Conservation (phyloP, 805 yeast species). For the Metschnikowia dekortorum region DNA sequence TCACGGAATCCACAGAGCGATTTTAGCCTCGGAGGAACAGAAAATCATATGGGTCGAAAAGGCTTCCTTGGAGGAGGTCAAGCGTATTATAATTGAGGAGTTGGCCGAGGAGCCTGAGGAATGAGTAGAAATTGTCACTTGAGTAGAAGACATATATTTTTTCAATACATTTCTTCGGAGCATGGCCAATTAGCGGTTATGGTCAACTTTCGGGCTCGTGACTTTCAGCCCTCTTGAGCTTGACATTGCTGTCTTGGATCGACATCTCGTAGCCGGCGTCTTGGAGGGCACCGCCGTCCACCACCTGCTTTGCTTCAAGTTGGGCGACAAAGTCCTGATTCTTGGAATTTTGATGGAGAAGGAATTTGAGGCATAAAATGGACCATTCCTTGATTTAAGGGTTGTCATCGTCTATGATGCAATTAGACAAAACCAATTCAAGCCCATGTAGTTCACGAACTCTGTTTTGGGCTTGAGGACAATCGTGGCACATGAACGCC, state of each 20-base stretch:
- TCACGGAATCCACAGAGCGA: constrained; percentile 75
- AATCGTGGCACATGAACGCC: constrained; percentile 50
- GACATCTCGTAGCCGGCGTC: constrained; percentile 78
- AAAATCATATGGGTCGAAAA: constrained; percentile 67
- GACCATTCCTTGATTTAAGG: constrained; percentile 85
- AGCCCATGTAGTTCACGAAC: constrained; percentile 65
- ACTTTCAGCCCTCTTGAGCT: constrained; percentile 35
- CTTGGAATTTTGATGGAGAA: constrained; percentile 56
- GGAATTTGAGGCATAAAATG: constrained; percentile 68
- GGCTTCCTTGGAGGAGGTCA: constrained; percentile 71
- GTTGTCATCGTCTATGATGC: constrained; percentile 82
- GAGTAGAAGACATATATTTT: neutral
- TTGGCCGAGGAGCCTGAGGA: constrained; percentile 35
- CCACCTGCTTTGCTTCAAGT: constrained; percentile 70
- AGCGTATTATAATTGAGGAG: constrained; percentile 70
- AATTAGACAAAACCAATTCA: constrained; percentile 68
- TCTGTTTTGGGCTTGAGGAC: constrained; percentile 58
- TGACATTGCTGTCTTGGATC: constrained; percentile 65
- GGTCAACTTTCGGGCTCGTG: neutral
- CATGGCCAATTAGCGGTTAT: no score
- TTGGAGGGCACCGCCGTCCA: constrained; percentile 49
- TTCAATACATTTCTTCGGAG: neutral
- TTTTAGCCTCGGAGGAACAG: constrained; percentile 65
- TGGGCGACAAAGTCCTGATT: constrained; percentile 76
- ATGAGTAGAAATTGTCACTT: constrained; percentile 1